Evolutionary conservation across 2,329 filamentous ascomycete species (phyloP).

Genomic region (Calycina herbarum): DNA sequence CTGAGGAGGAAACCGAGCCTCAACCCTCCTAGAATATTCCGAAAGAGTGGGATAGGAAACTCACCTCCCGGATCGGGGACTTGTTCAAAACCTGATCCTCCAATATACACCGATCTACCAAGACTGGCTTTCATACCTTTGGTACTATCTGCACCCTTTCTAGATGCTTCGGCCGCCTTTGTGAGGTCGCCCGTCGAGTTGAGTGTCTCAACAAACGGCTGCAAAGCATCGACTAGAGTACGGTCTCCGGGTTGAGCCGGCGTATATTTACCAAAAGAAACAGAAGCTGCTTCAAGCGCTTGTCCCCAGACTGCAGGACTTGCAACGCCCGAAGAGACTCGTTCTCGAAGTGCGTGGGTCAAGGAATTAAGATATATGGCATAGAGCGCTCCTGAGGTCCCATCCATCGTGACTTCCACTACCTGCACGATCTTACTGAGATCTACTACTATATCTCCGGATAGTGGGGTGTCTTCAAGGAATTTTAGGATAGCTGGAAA

Average conservation of each 20-base stretch:
- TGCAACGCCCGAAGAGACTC: conserved; percentile 37
- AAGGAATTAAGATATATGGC: conserved; percentile 75
- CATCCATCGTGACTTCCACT: conserved; percentile 71
- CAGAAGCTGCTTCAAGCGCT: conserved; percentile 70
- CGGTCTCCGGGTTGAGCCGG: conserved; percentile 86
- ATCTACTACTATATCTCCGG: conserved; percentile 59
- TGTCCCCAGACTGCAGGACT: conserved; percentile 53
- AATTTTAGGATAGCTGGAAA: conserved; percentile 45
- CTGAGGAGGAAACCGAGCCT: too few relatives aligned
- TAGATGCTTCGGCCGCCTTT: conserved; percentile 72
- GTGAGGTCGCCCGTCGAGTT: conserved; percentile 63
- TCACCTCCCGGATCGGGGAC: conserved; percentile 69
- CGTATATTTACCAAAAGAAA: conserved; percentile 78
- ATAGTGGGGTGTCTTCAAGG: conserved; percentile 44
- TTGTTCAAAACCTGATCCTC: conserved; percentile 70
- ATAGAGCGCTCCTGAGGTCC: conserved; percentile 74
- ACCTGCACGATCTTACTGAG: conserved; percentile 60
- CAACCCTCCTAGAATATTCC: too few relatives aligned
- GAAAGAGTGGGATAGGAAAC: too few relatives aligned
- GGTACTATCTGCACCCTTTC: conserved; percentile 75
- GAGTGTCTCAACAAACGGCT: conserved; percentile 80
- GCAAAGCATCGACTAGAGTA: conserved; percentile 85
- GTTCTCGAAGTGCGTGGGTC: conserved; percentile 46
- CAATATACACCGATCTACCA: conserved; percentile 80
- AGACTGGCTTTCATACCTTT: conserved; percentile 91